Evolutionary conservation across 148 eudicot species (phyloP), one percentile per base, ranked within the genome.

Genomic region (Chenopodium suecicum): DNA sequence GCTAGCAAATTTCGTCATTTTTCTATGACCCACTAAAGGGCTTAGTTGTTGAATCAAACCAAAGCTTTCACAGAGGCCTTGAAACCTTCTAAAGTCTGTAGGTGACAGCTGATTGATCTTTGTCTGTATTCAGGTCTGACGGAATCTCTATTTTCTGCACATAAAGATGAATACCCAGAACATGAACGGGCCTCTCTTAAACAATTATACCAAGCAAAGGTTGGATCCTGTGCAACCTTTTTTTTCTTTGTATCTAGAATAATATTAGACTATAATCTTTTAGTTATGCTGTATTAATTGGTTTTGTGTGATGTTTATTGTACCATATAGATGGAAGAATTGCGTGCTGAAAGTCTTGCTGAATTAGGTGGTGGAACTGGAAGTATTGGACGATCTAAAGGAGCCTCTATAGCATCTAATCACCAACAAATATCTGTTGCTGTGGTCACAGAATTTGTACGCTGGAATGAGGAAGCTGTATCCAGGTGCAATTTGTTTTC

Each of bases 381-480:
- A 76, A 84, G 90, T 52, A 97, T 94, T 83, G 98, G 98, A 73
- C 95, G 98, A 74, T 90, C 99, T n/a, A 94, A 90, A 83, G 99
- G 98, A 78, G 90, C 98, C 86, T 87, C 97, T 77, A 82, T 94
- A 80, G 68, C 94, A 78, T 87, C 97, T 86, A 89, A 93, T 79
- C 87, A 83, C 81, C 95, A 90, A 87, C 95, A 94, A 85, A 97
- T 97, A 84, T 94, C 98, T 79, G 99, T 97, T 77, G 93, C 97
- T 67, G 98, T 89, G 84, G 99, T 97, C 87, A 92, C 98, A 37
- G 99, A 97, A 84, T 97, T 97, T 90, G 97, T 97, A 64, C 98
- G 97, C 60, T 97, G 99, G 98, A 97, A 97, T 78, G 99, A 97
- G 83, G 99, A 97, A 88, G 99, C 99, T 82, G 87, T 97, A 79